A percentile compares a stretch with the other conserved stretches of the same genome.
These are phyloP conservation scores for Nitzschia sp. DNA, from an alignment of 108 stramenopile genomes.

Conservation along the genomic window DNA sequence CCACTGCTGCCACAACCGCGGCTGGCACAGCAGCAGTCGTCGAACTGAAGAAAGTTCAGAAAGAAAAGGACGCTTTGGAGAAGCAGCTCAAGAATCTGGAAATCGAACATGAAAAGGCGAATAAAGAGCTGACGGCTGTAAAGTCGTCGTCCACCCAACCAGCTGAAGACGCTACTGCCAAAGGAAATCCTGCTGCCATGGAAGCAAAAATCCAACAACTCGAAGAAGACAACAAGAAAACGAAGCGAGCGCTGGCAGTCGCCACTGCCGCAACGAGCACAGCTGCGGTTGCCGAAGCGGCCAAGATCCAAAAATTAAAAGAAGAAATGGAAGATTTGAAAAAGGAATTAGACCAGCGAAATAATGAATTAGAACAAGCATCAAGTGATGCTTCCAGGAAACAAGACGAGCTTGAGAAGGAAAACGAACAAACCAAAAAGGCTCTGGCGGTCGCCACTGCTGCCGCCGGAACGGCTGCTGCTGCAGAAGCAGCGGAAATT, in stretches of 20 bases:
- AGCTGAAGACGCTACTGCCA: no score
- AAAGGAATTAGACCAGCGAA: neutral
- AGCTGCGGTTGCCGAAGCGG: neutral
- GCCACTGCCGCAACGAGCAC: neutral
- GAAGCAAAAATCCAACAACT: neutral
- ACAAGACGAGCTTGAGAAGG: neutral
- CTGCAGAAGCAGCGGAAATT: neutral
- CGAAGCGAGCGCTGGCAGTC: neutral
- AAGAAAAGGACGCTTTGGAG: neutral
- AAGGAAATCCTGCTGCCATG: no score
- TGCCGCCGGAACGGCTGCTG: neutral
- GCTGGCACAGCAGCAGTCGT: neutral
- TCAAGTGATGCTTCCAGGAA: no score
- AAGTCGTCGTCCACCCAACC: no score
- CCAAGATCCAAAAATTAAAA: no score
- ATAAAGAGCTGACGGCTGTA: no score
- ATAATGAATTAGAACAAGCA: no score
- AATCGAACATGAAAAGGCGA: neutral
- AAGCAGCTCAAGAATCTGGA: neutral
- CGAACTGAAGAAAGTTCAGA: neutral
- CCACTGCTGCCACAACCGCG: neutral
- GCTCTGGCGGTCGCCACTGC: neutral
- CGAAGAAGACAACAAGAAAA: neutral
- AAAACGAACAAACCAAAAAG: neutral
- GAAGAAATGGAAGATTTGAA: no score